Conservation (phyloP, 345 rosid genomes). For the Xanthoceras sorbifolium region DNA sequence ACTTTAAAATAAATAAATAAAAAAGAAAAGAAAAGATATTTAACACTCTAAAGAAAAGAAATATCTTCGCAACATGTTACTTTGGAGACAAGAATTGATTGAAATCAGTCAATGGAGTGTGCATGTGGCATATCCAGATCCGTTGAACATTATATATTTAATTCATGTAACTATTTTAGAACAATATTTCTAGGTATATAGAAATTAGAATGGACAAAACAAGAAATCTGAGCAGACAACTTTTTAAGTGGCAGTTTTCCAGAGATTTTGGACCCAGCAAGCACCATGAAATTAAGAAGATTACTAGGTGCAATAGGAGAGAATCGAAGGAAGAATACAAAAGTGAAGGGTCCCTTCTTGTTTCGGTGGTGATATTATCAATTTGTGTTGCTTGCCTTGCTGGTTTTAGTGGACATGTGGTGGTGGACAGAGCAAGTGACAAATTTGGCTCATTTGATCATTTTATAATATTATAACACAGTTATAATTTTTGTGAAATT, state of each 20-base stretch:
- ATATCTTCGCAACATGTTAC: not conserved
- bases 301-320: not conserved
- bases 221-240: not conserved
- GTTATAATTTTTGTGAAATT: not conserved
- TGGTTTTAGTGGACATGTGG: slow-evolving; percentile 14
- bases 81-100: not conserved
- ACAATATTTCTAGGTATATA: no score
- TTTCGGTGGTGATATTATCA: not conserved
- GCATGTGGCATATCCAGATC: not conserved
- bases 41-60: not conserved
- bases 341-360: not conserved
- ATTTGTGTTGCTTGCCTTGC: not conserved
- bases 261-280: not conserved
- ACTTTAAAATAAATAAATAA: no score
- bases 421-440: slow-evolving; percentile 10
- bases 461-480: not conserved
- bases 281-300: not conserved
- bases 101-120: slow-evolving; percentile 16
- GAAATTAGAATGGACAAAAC: not conserved
- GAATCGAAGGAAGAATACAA: not conserved
- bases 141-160: not conserved
- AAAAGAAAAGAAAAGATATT: no score
- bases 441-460: slow-evolving; percentile 20
- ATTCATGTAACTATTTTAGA: no score
- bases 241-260: not conserved